These are phyloP conservation scores for Pythium coloratum DNA, from an alignment of 352 stramenopile genomes.

Conservation along the genomic window DNA sequence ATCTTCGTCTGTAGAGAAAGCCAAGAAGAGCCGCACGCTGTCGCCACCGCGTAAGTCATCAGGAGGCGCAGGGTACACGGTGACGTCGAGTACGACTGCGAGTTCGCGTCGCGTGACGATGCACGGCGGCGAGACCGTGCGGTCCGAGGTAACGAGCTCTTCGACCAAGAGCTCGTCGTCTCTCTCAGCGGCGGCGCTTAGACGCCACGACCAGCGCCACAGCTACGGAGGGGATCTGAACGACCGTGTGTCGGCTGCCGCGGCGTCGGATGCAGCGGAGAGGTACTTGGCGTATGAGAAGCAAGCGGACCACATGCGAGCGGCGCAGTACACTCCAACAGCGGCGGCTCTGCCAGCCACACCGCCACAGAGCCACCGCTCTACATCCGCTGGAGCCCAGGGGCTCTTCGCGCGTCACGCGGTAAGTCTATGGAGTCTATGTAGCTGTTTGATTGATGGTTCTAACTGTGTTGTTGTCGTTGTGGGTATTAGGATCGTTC, in stretches of 20 bases:
- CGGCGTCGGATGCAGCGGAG: conserved; percentile 15
- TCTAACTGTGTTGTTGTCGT: neutral
- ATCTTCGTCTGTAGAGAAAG: neutral
- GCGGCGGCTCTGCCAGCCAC: neutral
- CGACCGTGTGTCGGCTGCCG: conserved; percentile 13
- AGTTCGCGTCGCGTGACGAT: conserved; percentile 11
- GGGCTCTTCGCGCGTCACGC: conserved; percentile 25
- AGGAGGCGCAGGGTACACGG: neutral
- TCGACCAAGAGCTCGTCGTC: neutral
- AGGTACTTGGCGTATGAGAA: conserved; percentile 29
- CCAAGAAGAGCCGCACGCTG: conserved; percentile 26
- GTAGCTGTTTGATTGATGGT: neutral
- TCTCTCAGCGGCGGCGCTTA: conserved; percentile 21
- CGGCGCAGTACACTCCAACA: neutral
- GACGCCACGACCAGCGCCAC: conserved; percentile 21
- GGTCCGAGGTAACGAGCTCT: neutral
- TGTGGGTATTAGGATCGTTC: conserved; percentile 19
- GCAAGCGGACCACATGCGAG: conserved; percentile 4
- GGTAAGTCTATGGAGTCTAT: conserved; percentile 3
- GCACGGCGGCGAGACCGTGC: conserved; percentile 1
- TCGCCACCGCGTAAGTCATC: conserved; percentile 4
- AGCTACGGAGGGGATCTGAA: neutral
- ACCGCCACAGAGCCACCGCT: conserved; percentile 16
- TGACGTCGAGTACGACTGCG: neutral
- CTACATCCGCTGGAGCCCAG: conserved; percentile 6